Percentiles rank a stretch among this genome's conserved stretches.
Evolutionary conservation across 495 filamentous ascomycete genomes (phyloP).

Genomic region (Penicillium dipodomyicola): DNA sequence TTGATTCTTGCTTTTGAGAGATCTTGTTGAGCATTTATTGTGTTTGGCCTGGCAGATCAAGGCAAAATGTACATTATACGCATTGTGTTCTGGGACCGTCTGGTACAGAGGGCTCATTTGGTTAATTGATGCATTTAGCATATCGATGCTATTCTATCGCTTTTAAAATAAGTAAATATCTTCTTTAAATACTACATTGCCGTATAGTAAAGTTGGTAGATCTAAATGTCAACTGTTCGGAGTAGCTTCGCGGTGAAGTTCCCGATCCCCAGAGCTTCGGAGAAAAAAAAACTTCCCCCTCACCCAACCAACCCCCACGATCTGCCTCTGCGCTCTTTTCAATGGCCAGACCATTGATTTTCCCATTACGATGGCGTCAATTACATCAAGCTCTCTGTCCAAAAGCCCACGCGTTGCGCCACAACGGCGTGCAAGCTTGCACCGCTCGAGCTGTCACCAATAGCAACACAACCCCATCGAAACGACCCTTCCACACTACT

Average conservation of each 20-base stretch:
- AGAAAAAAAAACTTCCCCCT: slow-evolving; percentile 6
- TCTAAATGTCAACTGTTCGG: background rate
- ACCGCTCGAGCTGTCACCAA: slow-evolving; percentile 10
- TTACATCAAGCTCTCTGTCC: slow-evolving; percentile 12
- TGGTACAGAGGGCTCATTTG: slow-evolving; percentile 33
- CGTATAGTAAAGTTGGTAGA: background rate
- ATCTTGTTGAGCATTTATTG: slow-evolving; percentile 32
- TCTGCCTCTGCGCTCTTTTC: background rate
- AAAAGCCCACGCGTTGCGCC: background rate
- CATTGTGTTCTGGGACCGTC: slow-evolving; percentile 38
- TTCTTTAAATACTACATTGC: background rate
- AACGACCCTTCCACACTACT: slow-evolving; percentile 24
- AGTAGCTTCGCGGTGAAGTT: slow-evolving; percentile 3
- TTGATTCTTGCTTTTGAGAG: slow-evolving; percentile 23
- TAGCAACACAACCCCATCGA: slow-evolving; percentile 5
- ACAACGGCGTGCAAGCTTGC: background rate
- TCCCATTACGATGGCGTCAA: slow-evolving; percentile 16
- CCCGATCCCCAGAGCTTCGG: slow-evolving; percentile 13
- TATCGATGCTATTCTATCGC: slow-evolving; percentile 8
- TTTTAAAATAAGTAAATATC: background rate
- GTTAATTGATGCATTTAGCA: slow-evolving; percentile 36
- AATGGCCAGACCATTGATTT: slow-evolving; percentile 17
- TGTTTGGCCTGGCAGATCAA: slow-evolving; percentile 26
- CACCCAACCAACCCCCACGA: background rate
- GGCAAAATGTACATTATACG: slow-evolving; percentile 50